Base-by-base conservation (phyloP, 805 yeast genomes). In the Lipomyces spencermartinsiae region DNA sequence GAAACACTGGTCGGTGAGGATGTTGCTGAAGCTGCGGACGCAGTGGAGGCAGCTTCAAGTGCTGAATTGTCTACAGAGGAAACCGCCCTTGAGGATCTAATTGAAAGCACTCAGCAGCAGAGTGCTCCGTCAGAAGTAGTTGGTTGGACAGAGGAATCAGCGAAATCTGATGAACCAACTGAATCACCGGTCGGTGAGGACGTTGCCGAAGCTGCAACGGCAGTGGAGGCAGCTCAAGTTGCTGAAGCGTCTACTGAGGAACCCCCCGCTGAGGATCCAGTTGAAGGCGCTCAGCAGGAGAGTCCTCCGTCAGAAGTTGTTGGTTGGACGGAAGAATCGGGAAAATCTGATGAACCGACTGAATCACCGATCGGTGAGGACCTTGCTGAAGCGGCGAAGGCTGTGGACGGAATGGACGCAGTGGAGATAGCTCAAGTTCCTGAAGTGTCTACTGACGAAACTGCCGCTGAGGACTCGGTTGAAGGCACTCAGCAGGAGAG, bases 231-330 rank as follows among this genome's bases (percentile, higher is more conserved):
- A 10, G 58, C 5, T 5, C 53, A 22, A 59, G 64, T 7, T 16
- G 29, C 29, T 3, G 29, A 25, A 25, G 29, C 3, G 29, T 22
- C 56, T 35, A 16, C 33, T 10, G 64, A 58, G 65, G 58, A 19
- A 33, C 19, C 67, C n/a, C 39, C 12, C 10, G 64, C 29, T 25
- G 29, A 64, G 49, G 59, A 37, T 4, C n/a, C 66, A 29, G 19
- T 58, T 33, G 66, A 58, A 29, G 65, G 59, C 25, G 3, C 29
- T 19, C 55, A 31, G 37, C 62, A 12, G 56, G 37, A 35, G 59
- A 61, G 46, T 16, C 19, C 12, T 25, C 29, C 29, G 29, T 1
- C 3, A 25, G 29, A 25, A 25, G 29, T 25, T 25, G 29, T 25
- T 25, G 29, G 29, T 25, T 3, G n/a, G 22, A 34, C 57, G 16